phyloP scores from a whole-genome alignment of 139 green algal species.

The Gonium pectorale region DNA sequence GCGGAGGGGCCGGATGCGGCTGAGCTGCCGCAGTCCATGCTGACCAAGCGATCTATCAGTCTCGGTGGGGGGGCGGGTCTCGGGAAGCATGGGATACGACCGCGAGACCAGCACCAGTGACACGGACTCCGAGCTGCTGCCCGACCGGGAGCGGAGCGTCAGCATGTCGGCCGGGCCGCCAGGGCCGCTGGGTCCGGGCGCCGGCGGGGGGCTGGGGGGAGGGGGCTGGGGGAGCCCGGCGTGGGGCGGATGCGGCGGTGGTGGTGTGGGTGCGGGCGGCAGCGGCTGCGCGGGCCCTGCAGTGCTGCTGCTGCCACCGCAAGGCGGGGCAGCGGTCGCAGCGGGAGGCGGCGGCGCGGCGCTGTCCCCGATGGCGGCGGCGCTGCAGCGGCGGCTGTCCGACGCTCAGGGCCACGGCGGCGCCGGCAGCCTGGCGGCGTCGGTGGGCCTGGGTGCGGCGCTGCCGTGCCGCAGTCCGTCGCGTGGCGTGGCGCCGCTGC shows the following conservation, averaged over 20 bases:
- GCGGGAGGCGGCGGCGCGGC: background rate
- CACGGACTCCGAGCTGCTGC: slow-evolving; percentile 13
- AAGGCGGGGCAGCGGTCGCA: background rate
- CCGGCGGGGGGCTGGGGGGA: background rate
- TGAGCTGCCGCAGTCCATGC: slow-evolving; percentile 9
- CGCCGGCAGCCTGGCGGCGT: background rate
- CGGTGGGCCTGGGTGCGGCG: background rate
- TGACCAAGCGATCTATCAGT: slow-evolving; percentile 11
- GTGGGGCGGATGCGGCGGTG: no score
- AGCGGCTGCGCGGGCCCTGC: no score
- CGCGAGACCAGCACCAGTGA: background rate
- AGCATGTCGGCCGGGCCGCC: background rate
- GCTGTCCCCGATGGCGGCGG: background rate
- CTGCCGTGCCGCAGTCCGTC: background rate
- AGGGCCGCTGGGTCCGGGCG: background rate
- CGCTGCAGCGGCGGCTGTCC: slow-evolving; percentile 4
- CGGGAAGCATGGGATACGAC: background rate
- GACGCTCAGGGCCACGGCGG: background rate
- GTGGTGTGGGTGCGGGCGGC: no score
- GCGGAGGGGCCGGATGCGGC: background rate
- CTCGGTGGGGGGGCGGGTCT: background rate
- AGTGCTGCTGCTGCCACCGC: no score
- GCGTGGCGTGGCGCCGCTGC: background rate
- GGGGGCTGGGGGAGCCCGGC: background rate
- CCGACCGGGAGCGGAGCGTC: background rate